Conservation (phyloP, 352 stramenopile genomes). For the Phytopythium cucurbitacearum region DNA sequence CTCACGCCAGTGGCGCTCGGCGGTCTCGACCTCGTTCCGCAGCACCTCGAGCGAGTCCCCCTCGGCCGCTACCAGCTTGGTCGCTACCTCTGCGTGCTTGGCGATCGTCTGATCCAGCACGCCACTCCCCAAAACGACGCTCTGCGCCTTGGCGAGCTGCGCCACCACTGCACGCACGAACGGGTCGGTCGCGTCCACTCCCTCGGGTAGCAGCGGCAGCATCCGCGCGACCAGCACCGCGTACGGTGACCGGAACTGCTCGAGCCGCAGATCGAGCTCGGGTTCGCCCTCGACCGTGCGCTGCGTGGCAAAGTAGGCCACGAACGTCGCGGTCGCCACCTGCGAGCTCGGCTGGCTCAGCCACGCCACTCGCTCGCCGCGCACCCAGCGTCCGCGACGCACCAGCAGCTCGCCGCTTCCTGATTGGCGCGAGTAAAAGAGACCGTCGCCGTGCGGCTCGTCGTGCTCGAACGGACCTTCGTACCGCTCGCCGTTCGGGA, state of each 20-base stretch:
- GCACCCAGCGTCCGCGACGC: constrained; percentile 53
- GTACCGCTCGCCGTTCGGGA: constrained; percentile 87
- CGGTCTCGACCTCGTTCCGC: constrained; percentile 46
- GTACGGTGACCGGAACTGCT: constrained; percentile 71
- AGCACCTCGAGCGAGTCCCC: constrained; percentile 30
- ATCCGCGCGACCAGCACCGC: constrained; percentile 76
- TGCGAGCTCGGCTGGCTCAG: constrained; percentile 68
- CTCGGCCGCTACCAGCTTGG: constrained; percentile 15
- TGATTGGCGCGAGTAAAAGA: constrained; percentile 33
- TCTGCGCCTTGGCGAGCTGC: constrained; percentile 76
- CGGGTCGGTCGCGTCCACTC: constrained; percentile 51
- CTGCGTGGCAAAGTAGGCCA: constrained; percentile 60
- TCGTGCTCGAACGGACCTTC: constrained; percentile 87
- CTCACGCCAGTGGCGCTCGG: constrained; percentile 37
- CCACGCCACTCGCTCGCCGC: constrained; percentile 61
- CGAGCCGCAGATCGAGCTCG: constrained; percentile 59
- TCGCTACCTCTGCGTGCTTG: constrained; percentile 27
- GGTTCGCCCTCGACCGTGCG: constrained; percentile 41
- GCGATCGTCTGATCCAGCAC: constrained; percentile 51
- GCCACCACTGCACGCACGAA: constrained; percentile 72
- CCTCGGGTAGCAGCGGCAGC: constrained; percentile 66
- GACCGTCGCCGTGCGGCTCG: constrained; percentile 82
- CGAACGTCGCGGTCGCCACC: constrained; percentile 65
- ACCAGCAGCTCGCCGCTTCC: constrained; percentile 48
- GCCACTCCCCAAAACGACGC: constrained; percentile 57